Evolutionary conservation across 805 yeast species (phyloP).

Genomic region (Lipomyces yamadae): DNA sequence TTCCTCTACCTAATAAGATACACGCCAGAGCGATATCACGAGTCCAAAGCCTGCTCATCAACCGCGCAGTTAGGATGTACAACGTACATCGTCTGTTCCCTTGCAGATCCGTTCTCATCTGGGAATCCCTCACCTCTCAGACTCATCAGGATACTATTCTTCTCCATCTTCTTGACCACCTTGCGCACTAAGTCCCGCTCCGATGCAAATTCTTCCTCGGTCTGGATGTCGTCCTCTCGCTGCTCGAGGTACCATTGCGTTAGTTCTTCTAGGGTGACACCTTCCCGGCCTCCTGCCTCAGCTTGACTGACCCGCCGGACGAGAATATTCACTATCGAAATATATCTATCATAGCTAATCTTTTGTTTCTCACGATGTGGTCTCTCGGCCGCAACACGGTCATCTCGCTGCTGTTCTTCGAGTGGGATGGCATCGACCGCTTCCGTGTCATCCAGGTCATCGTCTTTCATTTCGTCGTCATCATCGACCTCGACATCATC

Average conservation of each 20-base stretch:
- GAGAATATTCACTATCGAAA: slow-evolving; percentile 77
- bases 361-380: slow-evolving; percentile 45
- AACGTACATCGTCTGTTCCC: slow-evolving; percentile 50
- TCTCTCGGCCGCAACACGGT: slow-evolving; percentile 12
- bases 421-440: slow-evolving; percentile 24
- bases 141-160: slow-evolving; percentile 80
- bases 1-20: background rate
- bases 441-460: slow-evolving; percentile 5
- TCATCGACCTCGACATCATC: slow-evolving; percentile 89
- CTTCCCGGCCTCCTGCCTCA: slow-evolving; percentile 56
- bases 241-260: slow-evolving; percentile 81
- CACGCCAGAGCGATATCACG: background rate
- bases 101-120: slow-evolving; percentile 44
- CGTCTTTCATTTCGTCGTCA: slow-evolving; percentile 48
- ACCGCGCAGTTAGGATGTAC: slow-evolving; percentile 74
- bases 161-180: slow-evolving; percentile 80
- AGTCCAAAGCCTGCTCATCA: slow-evolving; percentile 28
- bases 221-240: slow-evolving; percentile 68
- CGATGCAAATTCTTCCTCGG: slow-evolving; percentile 70
- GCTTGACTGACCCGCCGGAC: slow-evolving; percentile 68
- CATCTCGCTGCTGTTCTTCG: slow-evolving; percentile 36
- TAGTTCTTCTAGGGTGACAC: slow-evolving; percentile 68
- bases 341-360: slow-evolving; percentile 85
- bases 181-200: slow-evolving; percentile 76
- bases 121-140: slow-evolving; percentile 54